Evolutionary conservation across 2,329 filamentous ascomycete genomes (phyloP).

Genomic region (Verticillium nubilum): DNA sequence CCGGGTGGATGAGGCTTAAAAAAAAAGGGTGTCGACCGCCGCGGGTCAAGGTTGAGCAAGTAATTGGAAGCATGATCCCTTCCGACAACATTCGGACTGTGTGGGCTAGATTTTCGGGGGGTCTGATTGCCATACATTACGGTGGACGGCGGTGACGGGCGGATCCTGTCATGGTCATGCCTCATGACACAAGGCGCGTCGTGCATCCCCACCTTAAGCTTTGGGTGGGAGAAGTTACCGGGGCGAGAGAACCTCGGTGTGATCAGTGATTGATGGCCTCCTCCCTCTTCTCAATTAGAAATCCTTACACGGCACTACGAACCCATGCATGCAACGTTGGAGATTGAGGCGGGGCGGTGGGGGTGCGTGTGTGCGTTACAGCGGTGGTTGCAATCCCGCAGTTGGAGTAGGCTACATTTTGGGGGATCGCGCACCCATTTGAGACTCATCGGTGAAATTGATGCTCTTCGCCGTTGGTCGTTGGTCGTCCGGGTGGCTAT

Average conservation of each 20-base stretch:
- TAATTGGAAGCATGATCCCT: neutral
- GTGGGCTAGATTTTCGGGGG: neutral
- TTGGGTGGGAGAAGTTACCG: neutral
- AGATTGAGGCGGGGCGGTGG: neutral
- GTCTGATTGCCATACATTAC: neutral
- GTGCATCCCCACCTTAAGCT: neutral
- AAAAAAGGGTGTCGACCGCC: neutral
- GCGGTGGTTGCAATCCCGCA: neutral
- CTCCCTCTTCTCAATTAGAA: neutral
- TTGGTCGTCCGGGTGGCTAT: no score
- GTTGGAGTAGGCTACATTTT: neutral
- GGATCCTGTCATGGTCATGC: neutral
- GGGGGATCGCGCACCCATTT: neutral
- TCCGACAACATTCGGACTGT: neutral
- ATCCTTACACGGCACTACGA: neutral
- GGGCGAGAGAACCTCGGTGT: neutral
- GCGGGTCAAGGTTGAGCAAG: neutral
- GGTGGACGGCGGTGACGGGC: neutral
- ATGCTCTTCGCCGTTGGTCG: neutral
- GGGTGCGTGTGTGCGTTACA: neutral
- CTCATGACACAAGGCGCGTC: neutral
- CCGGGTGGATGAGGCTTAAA: neutral
- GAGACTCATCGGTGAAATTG: neutral
- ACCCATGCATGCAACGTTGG: neutral
- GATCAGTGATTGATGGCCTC: neutral